Evolutionary conservation across 2,329 filamentous ascomycete species (phyloP).

Genomic region (Kalaharituber pfeilii): DNA sequence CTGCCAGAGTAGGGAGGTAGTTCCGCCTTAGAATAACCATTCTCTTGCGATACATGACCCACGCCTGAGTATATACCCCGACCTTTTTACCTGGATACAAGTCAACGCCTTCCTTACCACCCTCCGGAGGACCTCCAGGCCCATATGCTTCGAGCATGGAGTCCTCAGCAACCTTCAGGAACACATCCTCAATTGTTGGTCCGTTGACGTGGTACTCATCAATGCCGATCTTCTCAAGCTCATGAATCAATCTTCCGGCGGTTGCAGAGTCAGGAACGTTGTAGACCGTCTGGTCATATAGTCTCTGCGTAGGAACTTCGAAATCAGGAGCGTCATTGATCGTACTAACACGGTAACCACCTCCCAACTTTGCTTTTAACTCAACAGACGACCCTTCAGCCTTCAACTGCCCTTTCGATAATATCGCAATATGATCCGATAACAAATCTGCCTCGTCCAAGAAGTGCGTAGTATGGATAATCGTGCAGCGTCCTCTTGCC

Average conservation of each 20-base stretch:
- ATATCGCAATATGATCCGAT: conserved; percentile 71
- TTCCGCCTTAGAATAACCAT: conserved; percentile 61
- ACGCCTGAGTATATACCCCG: conserved; percentile 50
- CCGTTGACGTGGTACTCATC: conserved; percentile 70
- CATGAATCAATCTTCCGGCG: conserved; percentile 52
- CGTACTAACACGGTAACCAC: conserved; percentile 68
- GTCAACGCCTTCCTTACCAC: conserved; percentile 31
- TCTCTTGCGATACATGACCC: conserved; percentile 62
- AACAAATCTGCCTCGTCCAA: conserved; percentile 83
- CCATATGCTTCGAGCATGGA: conserved; percentile 27
- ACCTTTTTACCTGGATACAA: conserved; percentile 54
- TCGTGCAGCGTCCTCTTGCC: conserved; percentile 63
- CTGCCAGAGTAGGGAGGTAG: conserved; percentile 56
- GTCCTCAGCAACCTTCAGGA: conserved; percentile 71
- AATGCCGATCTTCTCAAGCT: conserved; percentile 49
- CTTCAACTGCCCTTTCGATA: conserved; percentile 68
- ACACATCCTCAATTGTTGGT: conserved; percentile 84
- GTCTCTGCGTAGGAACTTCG: conserved; percentile 39
- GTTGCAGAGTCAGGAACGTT: conserved; percentile 49
- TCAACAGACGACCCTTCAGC: conserved; percentile 72
- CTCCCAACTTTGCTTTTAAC: conserved; percentile 64
- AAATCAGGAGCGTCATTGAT: conserved; percentile 39
- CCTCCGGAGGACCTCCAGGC: conserved; percentile 16
- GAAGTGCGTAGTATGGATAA: conserved; percentile 83
- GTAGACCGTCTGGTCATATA: conserved; percentile 58